A percentile compares a stretch with the other conserved stretches of the same genome.
phyloP scores from a whole-genome alignment of 768 basidiomycete species.

The Mycena kentingensis region DNA sequence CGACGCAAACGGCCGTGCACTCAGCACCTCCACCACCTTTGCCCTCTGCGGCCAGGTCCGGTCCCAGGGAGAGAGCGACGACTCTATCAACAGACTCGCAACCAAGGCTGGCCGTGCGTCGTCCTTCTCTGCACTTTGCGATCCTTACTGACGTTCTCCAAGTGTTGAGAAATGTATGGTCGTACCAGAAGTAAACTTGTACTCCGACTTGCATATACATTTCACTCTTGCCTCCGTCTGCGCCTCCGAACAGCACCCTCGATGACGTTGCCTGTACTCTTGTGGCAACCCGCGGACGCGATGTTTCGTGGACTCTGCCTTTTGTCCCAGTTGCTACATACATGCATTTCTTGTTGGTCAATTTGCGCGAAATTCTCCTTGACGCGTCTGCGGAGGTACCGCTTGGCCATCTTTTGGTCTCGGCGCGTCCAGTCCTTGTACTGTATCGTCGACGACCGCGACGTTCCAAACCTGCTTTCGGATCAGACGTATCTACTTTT shows the following conservation, averaged over 20 bases:
- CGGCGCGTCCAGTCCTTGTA: no score
- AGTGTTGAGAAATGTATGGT: slow-evolving; percentile 98
- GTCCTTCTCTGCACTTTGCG: not conserved
- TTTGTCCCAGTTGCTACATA: no score
- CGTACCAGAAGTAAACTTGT: slow-evolving; percentile 80
- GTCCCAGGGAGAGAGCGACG: slow-evolving; percentile 94
- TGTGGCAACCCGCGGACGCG: no score
- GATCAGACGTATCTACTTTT: slow-evolving; percentile 34
- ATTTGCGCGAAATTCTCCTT: no score
- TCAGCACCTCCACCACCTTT: slow-evolving; percentile 83
- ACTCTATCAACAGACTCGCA: slow-evolving; percentile 93
- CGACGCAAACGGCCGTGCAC: slow-evolving; percentile 82
- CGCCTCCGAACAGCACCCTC: not conserved
- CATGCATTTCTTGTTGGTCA: no score
- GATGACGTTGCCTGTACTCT: no score
- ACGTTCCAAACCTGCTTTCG: no score
- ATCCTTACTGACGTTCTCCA: slow-evolving; percentile 16
- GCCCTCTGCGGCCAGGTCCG: slow-evolving; percentile 94
- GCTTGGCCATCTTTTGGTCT: no score
- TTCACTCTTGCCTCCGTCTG: slow-evolving; percentile 6
- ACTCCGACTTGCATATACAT: slow-evolving; percentile 1
- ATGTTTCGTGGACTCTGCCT: no score
- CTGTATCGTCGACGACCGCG: no score
- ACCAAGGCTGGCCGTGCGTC: slow-evolving; percentile 92
- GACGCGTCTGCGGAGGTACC: no score